Evolutionary conservation across 352 stramenopile genomes (phyloP).

Genomic region (Phytophthora sansomeana): DNA sequence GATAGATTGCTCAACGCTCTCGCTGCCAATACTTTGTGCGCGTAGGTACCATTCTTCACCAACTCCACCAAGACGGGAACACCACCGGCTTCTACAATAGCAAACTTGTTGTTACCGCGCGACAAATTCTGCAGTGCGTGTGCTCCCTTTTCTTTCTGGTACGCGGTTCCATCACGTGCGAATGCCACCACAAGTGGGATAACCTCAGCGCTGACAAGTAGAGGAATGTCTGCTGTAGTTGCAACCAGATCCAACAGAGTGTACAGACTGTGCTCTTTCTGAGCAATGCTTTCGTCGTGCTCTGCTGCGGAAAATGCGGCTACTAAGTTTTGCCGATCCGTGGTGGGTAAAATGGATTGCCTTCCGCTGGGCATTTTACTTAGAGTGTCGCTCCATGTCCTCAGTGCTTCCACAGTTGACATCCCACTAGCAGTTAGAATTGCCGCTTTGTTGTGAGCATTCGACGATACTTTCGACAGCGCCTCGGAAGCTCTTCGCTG

Average conservation of each 20-base stretch:
- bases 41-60: not conserved
- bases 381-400: not conserved
- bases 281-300: not conserved
- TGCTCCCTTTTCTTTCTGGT: slow-evolving; percentile 3
- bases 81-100: slow-evolving; percentile 2
- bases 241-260: not conserved
- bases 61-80: not conserved
- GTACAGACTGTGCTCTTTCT: slow-evolving; percentile 5
- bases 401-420: not conserved
- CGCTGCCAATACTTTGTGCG: not conserved
- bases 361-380: too few relatives aligned
- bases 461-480: not conserved
- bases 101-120: not conserved
- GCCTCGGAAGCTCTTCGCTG: not conserved
- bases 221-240: not conserved
- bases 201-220: slow-evolving; percentile 3
- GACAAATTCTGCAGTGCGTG: not conserved
- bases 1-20: not conserved
- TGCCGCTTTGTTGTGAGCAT: slow-evolving; percentile 5
- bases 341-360: too few relatives aligned
- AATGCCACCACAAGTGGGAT: slow-evolving; percentile 6
- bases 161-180: not conserved
- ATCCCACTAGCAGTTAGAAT: not conserved
- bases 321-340: not conserved
- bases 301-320: not conserved